Conservation (phyloP, 805 yeast species). For the Lachancea lanzarotensis region DNA sequence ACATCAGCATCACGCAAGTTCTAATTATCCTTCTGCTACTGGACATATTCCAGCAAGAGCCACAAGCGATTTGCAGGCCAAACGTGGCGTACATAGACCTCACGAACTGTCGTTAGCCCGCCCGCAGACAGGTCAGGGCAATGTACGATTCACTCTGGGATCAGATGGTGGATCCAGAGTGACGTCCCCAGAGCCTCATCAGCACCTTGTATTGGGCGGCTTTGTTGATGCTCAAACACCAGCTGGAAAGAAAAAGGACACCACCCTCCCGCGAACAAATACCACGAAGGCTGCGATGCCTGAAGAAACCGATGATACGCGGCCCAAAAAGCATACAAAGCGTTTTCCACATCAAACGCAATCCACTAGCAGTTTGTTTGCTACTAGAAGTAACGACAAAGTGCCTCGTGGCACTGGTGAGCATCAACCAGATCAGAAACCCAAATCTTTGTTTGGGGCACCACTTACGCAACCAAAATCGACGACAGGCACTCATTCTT, state of each 20-base stretch:
- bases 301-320: neutral
- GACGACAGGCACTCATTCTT: constrained; percentile 6
- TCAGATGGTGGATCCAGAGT: neutral
- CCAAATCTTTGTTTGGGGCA: constrained; percentile 8
- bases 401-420: neutral
- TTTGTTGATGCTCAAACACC: neutral
- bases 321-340: neutral
- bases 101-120: neutral
- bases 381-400: constrained; percentile 1
- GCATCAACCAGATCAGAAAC: neutral
- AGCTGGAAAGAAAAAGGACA: neutral
- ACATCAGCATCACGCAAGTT: no score
- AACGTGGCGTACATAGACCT: neutral
- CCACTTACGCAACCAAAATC: constrained; percentile 1
- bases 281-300: neutral
- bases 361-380: constrained; percentile 4
- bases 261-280: neutral
- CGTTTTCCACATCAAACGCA: neutral
- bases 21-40: neutral
- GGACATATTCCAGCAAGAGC: neutral
- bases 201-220: neutral
- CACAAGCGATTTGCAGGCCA: constrained; percentile 2
- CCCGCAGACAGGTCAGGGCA: neutral
- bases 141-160: constrained; percentile 5
- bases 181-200: constrained; percentile 2